Base-by-base conservation (phyloP, 345 rosid species). In the Theobroma cacao region DNA sequence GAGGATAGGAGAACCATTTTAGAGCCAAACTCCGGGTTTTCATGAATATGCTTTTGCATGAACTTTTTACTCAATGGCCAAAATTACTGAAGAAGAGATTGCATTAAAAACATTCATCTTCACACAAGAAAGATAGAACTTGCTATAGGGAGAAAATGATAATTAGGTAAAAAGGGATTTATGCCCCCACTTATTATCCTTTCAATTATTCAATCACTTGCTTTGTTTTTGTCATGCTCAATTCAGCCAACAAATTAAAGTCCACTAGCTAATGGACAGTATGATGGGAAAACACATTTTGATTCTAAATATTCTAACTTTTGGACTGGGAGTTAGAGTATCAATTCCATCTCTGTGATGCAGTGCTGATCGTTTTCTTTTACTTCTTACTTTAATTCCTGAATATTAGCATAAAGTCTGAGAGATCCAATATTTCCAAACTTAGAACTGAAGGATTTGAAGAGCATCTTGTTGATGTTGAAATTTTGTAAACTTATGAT, bases 401-500 rank as follows among this genome's bases (percentile, higher is more conserved):
- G 15, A 9, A 59, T 18, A 59, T 33, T 14, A 8, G 10, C 9
- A 60, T 28, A 5, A 3, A 56, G 14, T 30, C 36, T 9, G 41
- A 31, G 11, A 56, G 22, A 62, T 61, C 17, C 33, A n/a, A n/a
- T n/a, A 66, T 11, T 40, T 28, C 18, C 33, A 41, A 66, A 8
- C 17, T n/a, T 40, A 2, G 18, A 38, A 40, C 31, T 40, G 5
- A 66, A 65, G 28, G 48, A 5, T 30, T 14, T 30, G 20, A 30
- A 28, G 20, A 60, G 38, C 9, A 60, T 60, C 36, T 28, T 31
- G 22, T 22, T 24, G 80, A 76, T 50, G 77, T 63, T 77, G 75
- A 82, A 80, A 70, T 70, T 77, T 74, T 66, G 78, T 72, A 41
- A 80, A 75, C 56, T 77, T 76, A 71, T 75, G 81, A 60, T 80